Evolutionary conservation across 768 basidiomycete genomes (phyloP).

Genomic region (Tubosaeta sp.): DNA sequence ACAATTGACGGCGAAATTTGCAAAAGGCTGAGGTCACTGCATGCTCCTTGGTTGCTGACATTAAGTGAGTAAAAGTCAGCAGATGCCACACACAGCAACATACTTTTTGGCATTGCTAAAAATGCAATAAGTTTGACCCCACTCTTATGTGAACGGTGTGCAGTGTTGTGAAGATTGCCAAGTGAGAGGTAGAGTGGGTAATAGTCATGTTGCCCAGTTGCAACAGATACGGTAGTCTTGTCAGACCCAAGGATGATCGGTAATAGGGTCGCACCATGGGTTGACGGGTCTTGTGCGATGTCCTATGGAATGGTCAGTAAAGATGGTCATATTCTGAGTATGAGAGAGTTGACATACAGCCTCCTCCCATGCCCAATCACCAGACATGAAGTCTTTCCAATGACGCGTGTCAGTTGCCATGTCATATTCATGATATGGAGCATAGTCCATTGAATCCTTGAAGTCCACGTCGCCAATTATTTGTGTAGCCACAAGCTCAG

Average conservation of each 20-base stretch:
- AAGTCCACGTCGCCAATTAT: background rate
- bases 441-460: background rate
- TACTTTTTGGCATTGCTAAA: slow-evolving; percentile 5
- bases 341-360: background rate
- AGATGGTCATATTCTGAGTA: background rate
- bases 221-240: slow-evolving; percentile 1
- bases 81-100: background rate
- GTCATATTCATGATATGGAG: background rate
- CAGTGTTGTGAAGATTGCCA: slow-evolving; percentile 2
- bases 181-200: slow-evolving; percentile 1
- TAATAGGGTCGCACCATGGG: background rate
- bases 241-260: background rate
- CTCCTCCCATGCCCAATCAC: slow-evolving; percentile 6
- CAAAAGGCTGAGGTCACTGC: slow-evolving; percentile 12
- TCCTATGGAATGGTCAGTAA: background rate
- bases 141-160: background rate
- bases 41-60: background rate
- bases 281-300: background rate
- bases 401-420: background rate
- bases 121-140: background rate
- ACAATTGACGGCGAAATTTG: slow-evolving; percentile 29
- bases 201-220: slow-evolving; percentile 2
- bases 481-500: background rate
- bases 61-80: background rate
- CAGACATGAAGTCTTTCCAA: background rate